Base-by-base conservation (phyloP, 1,284 basidiomycete genomes). In the Pisolithus thermaeus region DNA sequence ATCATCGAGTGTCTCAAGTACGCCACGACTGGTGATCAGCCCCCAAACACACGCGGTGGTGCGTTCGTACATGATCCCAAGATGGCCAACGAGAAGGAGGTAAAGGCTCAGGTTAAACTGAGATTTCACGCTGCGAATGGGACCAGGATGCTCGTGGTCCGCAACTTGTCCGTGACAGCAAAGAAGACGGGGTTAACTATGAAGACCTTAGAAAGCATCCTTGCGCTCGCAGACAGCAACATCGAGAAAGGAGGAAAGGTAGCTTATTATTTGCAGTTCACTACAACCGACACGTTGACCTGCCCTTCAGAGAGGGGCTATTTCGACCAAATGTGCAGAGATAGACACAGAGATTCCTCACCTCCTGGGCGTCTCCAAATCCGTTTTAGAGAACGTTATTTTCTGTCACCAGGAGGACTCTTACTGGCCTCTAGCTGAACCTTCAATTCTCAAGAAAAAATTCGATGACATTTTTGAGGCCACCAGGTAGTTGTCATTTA, bases 401-500 rank as follows among this genome's bases (percentile, higher is more conserved):
- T 99, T 99, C 65, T 99, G 97, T 70, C 97, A 99, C 69, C 97
- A 99, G 72, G 97, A 99, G 64, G 97, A 99, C 53, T 95, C 92
- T 0, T 97, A 94, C 63, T 99, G 97, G 97, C 97, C 97, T 0
- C 77, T 99, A 12, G 80, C 94, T 0, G 97, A 99, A 62, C 90
- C 96, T 0, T 76, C 91, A 1, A 80, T 84, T 1, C 72, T 99
- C 39, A 99, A 99, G 77, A 98, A 97, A 78, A 97, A 97, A 68
- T 98, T 97, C 58, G 97, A 99, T 62, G 97, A 99, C 63, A 99
- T 99, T 58, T 99, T 99, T 60, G 97, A 99, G 68, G 97, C 97
- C 1, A 99, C 96, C 2, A 88, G 88, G 91, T 92, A 52, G 6
- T 5, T 22, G 14, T 45, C 22, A 9, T 7, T 39, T 22, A 35